phyloP scores from a whole-genome alignment of 225 moss, liverwort and hornwort species.

The Bryoerythrophyllum caledonicum region DNA sequence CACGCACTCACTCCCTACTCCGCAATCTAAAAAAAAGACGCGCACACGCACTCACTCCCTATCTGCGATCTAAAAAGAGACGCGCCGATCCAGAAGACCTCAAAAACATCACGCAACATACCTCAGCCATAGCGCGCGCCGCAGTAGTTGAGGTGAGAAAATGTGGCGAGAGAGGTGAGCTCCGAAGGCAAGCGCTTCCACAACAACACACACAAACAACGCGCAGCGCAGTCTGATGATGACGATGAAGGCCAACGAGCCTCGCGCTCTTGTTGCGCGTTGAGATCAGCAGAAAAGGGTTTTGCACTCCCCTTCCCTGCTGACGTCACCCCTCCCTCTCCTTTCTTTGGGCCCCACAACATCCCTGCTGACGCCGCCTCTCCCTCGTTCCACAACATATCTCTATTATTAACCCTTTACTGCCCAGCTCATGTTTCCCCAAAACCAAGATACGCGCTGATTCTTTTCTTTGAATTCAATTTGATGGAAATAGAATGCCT shows the following conservation, averaged over 20 bases:
- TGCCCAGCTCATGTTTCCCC: no score
- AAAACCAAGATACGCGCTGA: no score
- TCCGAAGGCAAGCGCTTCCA: neutral
- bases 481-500: no score
- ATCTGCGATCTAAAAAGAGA: no score
- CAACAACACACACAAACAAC: neutral
- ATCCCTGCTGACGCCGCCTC: no score
- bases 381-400: no score
- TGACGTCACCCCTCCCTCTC: neutral
- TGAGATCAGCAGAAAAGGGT: neutral
- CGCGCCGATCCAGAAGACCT: neutral
- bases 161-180: neutral
- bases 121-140: conserved; percentile 46
- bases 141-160: neutral
- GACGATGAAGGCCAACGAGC: neutral
- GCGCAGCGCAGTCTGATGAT: neutral
- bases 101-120: neutral
- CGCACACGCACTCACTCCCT: no score
- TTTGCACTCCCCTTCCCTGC: neutral
- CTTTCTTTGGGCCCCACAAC: no score
- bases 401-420: no score
- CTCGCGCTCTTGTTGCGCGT: no score
- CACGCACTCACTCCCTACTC: neutral
- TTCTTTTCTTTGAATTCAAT: no score
- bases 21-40: neutral